Percentiles rank a stretch among this genome's conserved stretches.
phyloP scores from a whole-genome alignment of 768 basidiomycete species.

The Lentinula detonsa region DNA sequence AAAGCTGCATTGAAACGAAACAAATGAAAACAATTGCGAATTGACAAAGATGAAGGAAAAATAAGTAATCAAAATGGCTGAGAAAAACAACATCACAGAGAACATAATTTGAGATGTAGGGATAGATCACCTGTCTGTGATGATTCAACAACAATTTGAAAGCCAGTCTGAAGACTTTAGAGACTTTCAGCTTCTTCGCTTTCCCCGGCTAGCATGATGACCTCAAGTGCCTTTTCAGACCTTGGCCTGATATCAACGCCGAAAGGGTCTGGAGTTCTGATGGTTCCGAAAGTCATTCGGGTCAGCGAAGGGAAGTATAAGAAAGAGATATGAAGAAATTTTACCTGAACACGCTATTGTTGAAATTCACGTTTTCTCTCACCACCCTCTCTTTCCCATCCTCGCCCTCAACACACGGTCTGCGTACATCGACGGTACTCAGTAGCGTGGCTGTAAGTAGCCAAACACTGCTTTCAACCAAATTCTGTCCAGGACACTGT shows the following conservation, averaged over 20 bases:
- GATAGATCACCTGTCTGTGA: not conserved
- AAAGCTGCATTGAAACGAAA: too few relatives aligned
- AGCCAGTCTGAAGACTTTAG: not conserved
- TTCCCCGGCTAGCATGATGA: conserved; percentile 1
- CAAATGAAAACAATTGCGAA: not conserved
- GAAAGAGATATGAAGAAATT: conserved; percentile 23
- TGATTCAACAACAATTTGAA: not conserved
- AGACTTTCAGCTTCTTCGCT: not conserved
- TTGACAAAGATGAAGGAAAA: not conserved
- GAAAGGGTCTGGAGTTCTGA: conserved; percentile 43
- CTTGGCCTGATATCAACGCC: conserved; percentile 44
- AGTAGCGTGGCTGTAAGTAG: conserved; percentile 48
- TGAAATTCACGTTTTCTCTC: conserved; percentile 33
- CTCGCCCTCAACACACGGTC: conserved; percentile 39
- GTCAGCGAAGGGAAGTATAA: not conserved
- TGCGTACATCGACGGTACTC: conserved; percentile 50
- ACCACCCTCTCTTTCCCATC: not conserved
- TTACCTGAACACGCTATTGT: conserved; percentile 55
- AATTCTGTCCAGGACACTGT: conserved; percentile 57
- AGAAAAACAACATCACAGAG: not conserved
- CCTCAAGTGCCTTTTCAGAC: conserved; percentile 7
- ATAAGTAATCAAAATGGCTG: not conserved
- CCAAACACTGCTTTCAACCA: conserved; percentile 63
- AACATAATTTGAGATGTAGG: not conserved
- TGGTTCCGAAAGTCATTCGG: not conserved